Evolutionary conservation across 192 early-diverging fungal species (phyloP).

Genomic region (Phycomyces blakesleeanus): DNA sequence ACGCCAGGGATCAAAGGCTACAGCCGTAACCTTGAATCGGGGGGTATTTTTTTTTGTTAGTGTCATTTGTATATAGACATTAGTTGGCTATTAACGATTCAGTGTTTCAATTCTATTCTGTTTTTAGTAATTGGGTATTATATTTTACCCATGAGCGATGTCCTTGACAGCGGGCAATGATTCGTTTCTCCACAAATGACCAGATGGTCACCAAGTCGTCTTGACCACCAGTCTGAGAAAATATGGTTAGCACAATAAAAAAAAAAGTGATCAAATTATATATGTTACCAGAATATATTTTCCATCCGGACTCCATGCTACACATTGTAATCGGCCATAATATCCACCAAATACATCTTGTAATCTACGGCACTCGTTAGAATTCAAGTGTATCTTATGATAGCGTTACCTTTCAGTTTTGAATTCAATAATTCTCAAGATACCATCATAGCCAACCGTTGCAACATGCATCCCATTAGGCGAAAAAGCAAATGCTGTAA

Average conservation of each 20-base stretch:
- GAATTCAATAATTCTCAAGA: slow-evolving; percentile 76
- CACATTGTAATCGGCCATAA: slow-evolving; percentile 84
- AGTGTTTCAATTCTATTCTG: not conserved
- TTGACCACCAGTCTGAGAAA: slow-evolving; percentile 74
- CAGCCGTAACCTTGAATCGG: slow-evolving; percentile 42
- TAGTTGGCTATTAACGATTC: too few species aligned
- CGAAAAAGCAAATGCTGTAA: slow-evolving; percentile 74
- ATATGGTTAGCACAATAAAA: not conserved
- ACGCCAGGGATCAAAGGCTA: slow-evolving; percentile 82
- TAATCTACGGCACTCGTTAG: slow-evolving; percentile 38
- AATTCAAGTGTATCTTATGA: not conserved
- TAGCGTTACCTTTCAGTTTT: slow-evolving; percentile 47
- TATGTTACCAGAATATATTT: slow-evolving; percentile 68
- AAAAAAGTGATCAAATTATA: not conserved
- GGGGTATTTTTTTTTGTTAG: not conserved
- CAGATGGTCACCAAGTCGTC: slow-evolving; percentile 92
- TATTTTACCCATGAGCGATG: slow-evolving; percentile 82
- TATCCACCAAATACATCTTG: slow-evolving; percentile 77
- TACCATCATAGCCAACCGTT: slow-evolving; percentile 73
- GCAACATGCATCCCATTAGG: slow-evolving; percentile 82
- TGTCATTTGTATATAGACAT: not conserved
- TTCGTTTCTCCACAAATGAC: slow-evolving; percentile 73
- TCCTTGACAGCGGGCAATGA: slow-evolving; percentile 88
- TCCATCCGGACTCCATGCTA: slow-evolving; percentile 91
- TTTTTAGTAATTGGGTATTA: not conserved